A percentile compares a stretch with the other conserved stretches of the same genome.
Evolutionary conservation across 306 rosid species (phyloP).

Genomic region (Trifolium subterraneum): DNA sequence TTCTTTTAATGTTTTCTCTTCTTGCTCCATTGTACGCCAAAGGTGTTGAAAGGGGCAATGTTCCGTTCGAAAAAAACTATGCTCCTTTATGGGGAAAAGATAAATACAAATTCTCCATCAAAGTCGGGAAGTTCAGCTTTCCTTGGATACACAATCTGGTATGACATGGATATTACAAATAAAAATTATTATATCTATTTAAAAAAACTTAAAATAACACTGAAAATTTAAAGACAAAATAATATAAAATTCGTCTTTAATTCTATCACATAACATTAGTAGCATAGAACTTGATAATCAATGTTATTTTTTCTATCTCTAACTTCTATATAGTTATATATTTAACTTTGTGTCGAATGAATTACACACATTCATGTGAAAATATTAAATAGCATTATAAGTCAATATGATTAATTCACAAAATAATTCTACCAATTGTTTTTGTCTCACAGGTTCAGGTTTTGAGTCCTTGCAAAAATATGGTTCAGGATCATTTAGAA

Average conservation of each 20-base stretch:
- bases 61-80: constrained; percentile 35
- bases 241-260: no score
- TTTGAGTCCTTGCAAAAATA: constrained; percentile 13
- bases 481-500: constrained; percentile 38
- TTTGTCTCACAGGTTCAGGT: background rate
- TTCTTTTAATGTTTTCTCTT: background rate
- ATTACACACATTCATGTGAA: background rate
- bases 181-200: background rate
- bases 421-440: background rate
- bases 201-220: background rate
- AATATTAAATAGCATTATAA: background rate
- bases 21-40: background rate
- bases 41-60: background rate
- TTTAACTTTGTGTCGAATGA: no score
- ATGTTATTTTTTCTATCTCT: no score
- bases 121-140: constrained; percentile 25
- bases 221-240: background rate
- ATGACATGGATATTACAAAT: background rate
- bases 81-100: constrained; percentile 7
- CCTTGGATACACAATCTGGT: constrained; percentile 40
- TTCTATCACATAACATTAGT: no score
- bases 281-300: no score
- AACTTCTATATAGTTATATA: no score
- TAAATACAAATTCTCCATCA: constrained; percentile 27
- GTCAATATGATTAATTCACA: background rate